These are phyloP conservation scores for Salix exigua DNA, from an alignment of 345 rosid species.

Conservation along the genomic window DNA sequence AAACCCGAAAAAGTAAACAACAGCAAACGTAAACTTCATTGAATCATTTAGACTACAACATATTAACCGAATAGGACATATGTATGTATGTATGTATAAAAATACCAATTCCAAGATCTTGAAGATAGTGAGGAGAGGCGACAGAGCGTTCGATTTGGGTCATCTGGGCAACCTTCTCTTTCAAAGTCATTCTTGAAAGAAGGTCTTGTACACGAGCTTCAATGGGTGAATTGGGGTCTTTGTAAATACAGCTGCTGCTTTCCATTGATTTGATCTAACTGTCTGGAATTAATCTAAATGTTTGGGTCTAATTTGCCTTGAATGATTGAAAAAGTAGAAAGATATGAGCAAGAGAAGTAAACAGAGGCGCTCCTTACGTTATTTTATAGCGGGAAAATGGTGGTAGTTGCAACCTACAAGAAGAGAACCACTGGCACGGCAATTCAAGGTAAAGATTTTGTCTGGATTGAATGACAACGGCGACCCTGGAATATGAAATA, in stretches of 20 bases:
- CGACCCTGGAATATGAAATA: too few species aligned
- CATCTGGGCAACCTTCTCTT: slow-evolving; percentile 85
- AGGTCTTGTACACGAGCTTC: slow-evolving; percentile 76
- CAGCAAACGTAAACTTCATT: background rate
- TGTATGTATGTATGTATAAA: too few species aligned
- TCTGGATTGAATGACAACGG: too few species aligned
- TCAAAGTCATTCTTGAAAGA: slow-evolving; percentile 71
- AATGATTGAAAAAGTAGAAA: too few species aligned
- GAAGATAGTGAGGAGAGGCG: slow-evolving; percentile 46
- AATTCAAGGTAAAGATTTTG: too few species aligned
- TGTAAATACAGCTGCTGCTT: slow-evolving; percentile 42
- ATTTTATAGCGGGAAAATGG: too few species aligned
- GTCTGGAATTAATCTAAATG: background rate
- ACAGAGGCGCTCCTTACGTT: too few species aligned
- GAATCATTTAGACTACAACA: background rate
- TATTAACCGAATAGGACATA: too few species aligned
- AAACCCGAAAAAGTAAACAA: background rate
- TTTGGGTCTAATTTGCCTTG: too few species aligned
- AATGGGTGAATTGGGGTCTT: slow-evolving; percentile 45
- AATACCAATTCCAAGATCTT: slow-evolving; percentile 52
- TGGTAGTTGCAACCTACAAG: too few species aligned
- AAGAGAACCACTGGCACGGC: too few species aligned
- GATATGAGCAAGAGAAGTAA: too few species aligned
- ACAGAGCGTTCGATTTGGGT: slow-evolving; percentile 69
- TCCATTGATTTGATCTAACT: background rate